phyloP scores from a whole-genome alignment of 176 grass and related monocot genomes.

The Hsuehochloa calcarea region DNA sequence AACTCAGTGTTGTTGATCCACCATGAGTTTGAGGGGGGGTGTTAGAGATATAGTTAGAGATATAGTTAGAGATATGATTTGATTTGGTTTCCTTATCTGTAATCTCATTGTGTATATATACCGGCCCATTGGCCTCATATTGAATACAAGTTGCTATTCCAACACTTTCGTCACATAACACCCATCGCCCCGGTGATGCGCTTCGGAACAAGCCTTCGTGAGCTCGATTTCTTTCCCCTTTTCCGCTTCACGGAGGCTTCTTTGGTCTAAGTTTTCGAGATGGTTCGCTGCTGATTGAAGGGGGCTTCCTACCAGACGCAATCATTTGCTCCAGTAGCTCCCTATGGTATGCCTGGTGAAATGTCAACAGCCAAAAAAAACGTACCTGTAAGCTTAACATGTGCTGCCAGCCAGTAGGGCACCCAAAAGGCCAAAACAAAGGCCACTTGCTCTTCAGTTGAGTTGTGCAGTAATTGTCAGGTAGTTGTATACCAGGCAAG shows the following conservation, averaged over 20 bases:
- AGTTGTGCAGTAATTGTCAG: background rate
- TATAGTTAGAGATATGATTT: too few species aligned
- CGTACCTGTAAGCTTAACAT: background rate
- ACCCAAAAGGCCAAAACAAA: slow-evolving; percentile 13
- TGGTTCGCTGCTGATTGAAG: background rate
- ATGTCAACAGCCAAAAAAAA: slow-evolving; percentile 10
- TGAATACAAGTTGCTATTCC: too few species aligned
- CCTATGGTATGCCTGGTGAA: slow-evolving; percentile 81
- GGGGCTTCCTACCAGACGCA: slow-evolving; percentile 35
- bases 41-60: too few species aligned
- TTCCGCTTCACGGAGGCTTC: slow-evolving; percentile 55
- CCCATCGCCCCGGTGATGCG: slow-evolving; percentile 16
- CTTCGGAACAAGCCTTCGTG: slow-evolving; percentile 45
- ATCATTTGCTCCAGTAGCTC: slow-evolving; percentile 83
- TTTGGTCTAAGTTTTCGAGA: slow-evolving; percentile 34
- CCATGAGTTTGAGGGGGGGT: too few species aligned
- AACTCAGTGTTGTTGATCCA: too few species aligned
- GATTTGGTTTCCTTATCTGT: too few species aligned
- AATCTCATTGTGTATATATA: too few species aligned
- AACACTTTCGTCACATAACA: background rate
- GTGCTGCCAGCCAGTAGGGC: slow-evolving; percentile 9
- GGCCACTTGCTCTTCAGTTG: background rate
- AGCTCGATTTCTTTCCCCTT: slow-evolving; percentile 71
- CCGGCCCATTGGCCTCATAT: too few species aligned
- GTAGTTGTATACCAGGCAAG: background rate